Percentiles rank a stretch among this genome's conserved stretches.
Conservation (phyloP, 192 early-diverging fungal species). For the Geranomyces michiganensis region DNA sequence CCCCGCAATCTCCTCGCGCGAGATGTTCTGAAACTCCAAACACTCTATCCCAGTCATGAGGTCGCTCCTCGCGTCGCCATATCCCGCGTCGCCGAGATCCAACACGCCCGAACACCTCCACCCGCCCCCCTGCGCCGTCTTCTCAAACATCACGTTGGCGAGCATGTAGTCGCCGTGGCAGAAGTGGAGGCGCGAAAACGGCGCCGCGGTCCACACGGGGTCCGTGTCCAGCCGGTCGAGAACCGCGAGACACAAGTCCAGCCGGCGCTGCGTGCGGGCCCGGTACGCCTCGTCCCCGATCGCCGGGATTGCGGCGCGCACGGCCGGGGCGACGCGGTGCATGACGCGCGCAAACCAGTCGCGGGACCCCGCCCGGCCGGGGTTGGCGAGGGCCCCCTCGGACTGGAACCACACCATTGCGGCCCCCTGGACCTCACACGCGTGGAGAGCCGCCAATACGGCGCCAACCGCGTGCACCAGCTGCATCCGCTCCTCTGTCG, state of each 20-base stretch:
- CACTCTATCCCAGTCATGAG: constrained; percentile 5
- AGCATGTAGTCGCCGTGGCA: constrained; percentile 5
- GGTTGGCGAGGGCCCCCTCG: constrained; percentile 2
- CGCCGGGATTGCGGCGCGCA: constrained; percentile 4
- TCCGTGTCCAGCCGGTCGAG: constrained; percentile 5
- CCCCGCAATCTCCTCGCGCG: too few relatives aligned
- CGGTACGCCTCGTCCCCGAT: constrained; percentile 5
- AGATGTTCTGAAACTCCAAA: too few relatives aligned
- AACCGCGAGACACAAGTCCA: constrained; percentile 5
- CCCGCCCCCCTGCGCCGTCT: constrained; percentile 4
- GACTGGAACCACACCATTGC: constrained; percentile 5
- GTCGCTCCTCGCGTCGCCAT: constrained; percentile 5
- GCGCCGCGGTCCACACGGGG: constrained; percentile 4
- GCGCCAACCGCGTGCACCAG: too few relatives aligned
- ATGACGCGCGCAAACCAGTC: constrained; percentile 5
- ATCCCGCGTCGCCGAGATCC: constrained; percentile 5
- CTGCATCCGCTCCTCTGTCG: too few relatives aligned
- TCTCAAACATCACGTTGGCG: constrained; percentile 5
- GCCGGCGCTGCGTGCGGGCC: constrained; percentile 4
- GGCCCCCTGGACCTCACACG: too few relatives aligned
- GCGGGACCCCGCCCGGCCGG: constrained; percentile 4
- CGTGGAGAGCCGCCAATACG: too few relatives aligned
- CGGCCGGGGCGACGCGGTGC: constrained; percentile 4
- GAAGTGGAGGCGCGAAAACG: constrained; percentile 5
- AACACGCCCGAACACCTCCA: constrained; percentile 5